phyloP scores from a whole-genome alignment of 768 basidiomycete species.

The Suillus sp. region DNA sequence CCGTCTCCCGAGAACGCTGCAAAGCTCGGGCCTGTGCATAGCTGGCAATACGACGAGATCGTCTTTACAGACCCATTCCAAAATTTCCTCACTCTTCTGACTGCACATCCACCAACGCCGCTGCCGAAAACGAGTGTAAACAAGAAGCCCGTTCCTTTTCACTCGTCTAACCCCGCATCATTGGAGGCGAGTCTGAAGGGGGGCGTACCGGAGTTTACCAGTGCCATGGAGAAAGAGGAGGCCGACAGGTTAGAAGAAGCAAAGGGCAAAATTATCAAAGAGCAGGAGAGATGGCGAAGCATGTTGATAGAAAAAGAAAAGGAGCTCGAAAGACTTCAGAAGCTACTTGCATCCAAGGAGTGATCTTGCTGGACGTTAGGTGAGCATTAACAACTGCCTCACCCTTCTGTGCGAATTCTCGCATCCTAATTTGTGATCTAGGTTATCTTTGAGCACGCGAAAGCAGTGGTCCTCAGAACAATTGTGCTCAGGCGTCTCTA shows the following conservation, averaged over 20 bases:
- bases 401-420: neutral
- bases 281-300: conserved; percentile 73
- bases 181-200: conserved; percentile 64
- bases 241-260: conserved; percentile 78
- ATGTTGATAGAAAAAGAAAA: conserved; percentile 80
- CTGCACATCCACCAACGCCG: conserved; percentile 79
- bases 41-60: conserved; percentile 99
- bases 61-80: conserved; percentile 94
- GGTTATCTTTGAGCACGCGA: neutral
- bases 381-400: neutral
- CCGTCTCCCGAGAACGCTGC: conserved; percentile 67
- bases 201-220: conserved; percentile 81
- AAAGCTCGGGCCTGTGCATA: conserved; percentile 80
- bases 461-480: neutral
- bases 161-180: conserved; percentile 58
- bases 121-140: conserved; percentile 52
- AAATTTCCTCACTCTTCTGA: conserved; percentile 80
- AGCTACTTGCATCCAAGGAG: conserved; percentile 34
- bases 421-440: neutral
- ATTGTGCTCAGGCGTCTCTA: neutral
- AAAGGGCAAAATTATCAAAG: conserved; percentile 63
- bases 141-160: conserved; percentile 71
- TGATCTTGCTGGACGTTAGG: conserved; percentile 4
- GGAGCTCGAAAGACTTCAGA: conserved; percentile 72
- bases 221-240: conserved; percentile 87